Conservation (phyloP, 805 yeast species). For the Candida boleticola region DNA sequence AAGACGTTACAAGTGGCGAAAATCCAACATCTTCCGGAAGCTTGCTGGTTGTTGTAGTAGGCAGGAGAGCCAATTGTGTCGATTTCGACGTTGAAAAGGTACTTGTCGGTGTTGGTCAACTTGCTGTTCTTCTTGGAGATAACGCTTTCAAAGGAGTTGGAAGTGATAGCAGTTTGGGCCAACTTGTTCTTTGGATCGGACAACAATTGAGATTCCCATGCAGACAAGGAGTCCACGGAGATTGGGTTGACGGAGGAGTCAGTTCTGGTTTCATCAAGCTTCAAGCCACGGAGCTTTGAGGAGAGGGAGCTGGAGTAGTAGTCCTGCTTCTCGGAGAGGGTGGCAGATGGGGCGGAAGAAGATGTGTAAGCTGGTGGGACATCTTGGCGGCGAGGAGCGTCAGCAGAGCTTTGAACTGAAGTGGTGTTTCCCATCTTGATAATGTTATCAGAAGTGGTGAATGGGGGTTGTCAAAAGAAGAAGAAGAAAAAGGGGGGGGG, state of each 20-base stretch:
- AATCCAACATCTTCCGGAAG: constrained; percentile 86
- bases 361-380: not conserved
- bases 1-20: constrained; percentile 79
- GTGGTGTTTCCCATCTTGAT: constrained; percentile 3
- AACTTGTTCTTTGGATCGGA: constrained; percentile 49
- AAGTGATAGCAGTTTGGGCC: constrained; percentile 54
- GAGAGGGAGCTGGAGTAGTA: not conserved
- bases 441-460: not conserved
- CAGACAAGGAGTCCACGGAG: constrained; percentile 24
- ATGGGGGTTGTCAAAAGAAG: too few species aligned
- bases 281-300: constrained; percentile 14
- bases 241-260: constrained; percentile 20
- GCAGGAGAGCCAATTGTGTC: constrained; percentile 35
- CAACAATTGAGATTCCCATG: constrained; percentile 47
- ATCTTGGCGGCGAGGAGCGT: not conserved
- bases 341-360: not conserved
- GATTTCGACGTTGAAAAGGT: constrained; percentile 36
- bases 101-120: constrained; percentile 23
- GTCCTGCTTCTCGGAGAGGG: constrained; percentile 10
- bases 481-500: too few species aligned
- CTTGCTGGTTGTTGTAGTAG: constrained; percentile 55
- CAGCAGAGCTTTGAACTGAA: not conserved
- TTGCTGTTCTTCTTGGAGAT: constrained; percentile 32
- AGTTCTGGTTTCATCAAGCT: constrained; percentile 7
- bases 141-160: constrained; percentile 42